A percentile compares a stretch with the other conserved stretches of the same genome.
These are phyloP conservation scores for Arthroderma sp. DNA, from an alignment of 2,329 filamentous ascomycete species.

Conservation along the genomic window DNA sequence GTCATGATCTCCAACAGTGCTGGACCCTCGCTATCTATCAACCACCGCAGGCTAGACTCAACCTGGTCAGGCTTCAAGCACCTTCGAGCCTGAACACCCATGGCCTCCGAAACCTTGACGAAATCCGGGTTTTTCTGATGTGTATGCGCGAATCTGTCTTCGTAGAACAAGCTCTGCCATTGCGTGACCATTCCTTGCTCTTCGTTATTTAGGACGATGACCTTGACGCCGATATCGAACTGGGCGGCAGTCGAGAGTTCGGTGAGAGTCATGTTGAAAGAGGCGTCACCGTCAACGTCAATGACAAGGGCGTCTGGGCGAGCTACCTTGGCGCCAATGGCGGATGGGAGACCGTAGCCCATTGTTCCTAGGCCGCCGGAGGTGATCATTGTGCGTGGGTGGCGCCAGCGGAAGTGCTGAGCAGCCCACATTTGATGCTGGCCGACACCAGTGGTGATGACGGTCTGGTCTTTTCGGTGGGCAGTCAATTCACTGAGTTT, in stretches of 20 bases:
- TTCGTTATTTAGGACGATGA: conserved; percentile 91
- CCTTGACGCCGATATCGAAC: conserved; percentile 93
- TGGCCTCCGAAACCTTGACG: conserved; percentile 80
- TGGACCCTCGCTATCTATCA: conserved; percentile 81
- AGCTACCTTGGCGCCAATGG: conserved; percentile 89
- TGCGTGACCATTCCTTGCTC: conserved; percentile 98
- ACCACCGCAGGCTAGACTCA: conserved; percentile 67
- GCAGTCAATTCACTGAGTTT: conserved; percentile 76
- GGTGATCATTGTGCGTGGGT: conserved; percentile 88
- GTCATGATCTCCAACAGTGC: conserved; percentile 85
- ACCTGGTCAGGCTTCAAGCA: conserved; percentile 66
- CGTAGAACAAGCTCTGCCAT: conserved; percentile 96
- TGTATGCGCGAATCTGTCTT: conserved; percentile 82
- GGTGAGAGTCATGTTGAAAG: conserved; percentile 96
- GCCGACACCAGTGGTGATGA: conserved; percentile 88
- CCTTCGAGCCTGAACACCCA: conserved; percentile 68
- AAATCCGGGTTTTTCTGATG: conserved; percentile 96
- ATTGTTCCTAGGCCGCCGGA: conserved; percentile 92
- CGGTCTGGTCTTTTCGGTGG: conserved; percentile 66
- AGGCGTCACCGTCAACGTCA: conserved; percentile 96
- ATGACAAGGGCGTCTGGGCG: conserved; percentile 72
- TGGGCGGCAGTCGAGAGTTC: conserved; percentile 87
- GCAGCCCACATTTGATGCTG: conserved; percentile 99
- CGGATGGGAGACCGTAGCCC: conserved; percentile 88
- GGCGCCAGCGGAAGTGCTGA: conserved; percentile 89